These are phyloP conservation scores for Pseudisothecium myosuroides DNA, from an alignment of 225 moss, liverwort and hornwort species.

Conservation along the genomic window DNA sequence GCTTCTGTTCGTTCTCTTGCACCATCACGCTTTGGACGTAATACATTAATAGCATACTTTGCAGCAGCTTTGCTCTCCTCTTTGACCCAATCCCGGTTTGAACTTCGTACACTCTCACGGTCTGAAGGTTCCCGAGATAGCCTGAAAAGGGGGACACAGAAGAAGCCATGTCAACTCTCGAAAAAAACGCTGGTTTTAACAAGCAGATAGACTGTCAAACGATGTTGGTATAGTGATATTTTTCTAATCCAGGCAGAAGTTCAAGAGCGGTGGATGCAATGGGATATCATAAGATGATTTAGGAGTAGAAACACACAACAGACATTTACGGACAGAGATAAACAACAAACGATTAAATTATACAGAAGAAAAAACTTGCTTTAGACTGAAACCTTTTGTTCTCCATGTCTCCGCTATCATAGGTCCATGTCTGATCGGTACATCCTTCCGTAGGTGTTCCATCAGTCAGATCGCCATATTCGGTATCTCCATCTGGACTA, in stretches of 20 bases:
- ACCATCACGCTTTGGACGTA: constrained; percentile 34
- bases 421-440: constrained; percentile 63
- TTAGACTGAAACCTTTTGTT: constrained; percentile 17
- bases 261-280: not conserved
- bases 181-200: not conserved
- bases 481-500: constrained; percentile 80
- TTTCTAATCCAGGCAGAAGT: not conserved
- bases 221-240: not conserved
- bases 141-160: not conserved
- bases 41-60: constrained; percentile 36
- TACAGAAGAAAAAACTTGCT: not conserved
- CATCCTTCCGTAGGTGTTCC: constrained; percentile 45
- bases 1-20: constrained; percentile 23
- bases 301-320: not conserved
- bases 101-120: constrained; percentile 16
- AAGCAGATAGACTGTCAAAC: not conserved
- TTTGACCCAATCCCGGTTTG: constrained; percentile 58
- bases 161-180: not conserved
- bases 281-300: not conserved
- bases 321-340: not conserved
- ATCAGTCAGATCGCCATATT: constrained; percentile 72
- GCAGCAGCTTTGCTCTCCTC: constrained; percentile 64
- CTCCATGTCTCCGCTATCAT: constrained; percentile 48
- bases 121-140: constrained; percentile 44
- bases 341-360: not conserved